Conservation (phyloP, 495 filamentous ascomycete genomes). For the Penicillium robsamsonii region DNA sequence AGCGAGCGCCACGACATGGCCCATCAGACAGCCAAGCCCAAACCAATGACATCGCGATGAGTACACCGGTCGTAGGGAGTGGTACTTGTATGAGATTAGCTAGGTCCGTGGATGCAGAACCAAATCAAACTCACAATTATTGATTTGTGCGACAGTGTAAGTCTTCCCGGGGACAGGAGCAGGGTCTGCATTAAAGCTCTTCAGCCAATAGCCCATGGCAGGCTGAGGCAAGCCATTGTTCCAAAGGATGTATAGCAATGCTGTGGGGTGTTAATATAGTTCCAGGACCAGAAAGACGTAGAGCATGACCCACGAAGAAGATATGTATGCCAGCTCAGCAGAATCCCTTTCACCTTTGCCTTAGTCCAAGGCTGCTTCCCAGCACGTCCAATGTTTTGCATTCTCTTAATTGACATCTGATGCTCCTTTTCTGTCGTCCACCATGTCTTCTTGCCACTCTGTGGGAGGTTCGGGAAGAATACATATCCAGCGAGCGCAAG, state of each 20-base stretch:
- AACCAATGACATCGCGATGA: slow-evolving; percentile 31
- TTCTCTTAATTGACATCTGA: slow-evolving; percentile 20
- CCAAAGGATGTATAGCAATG: slow-evolving; percentile 25
- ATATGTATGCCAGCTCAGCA: slow-evolving; percentile 31
- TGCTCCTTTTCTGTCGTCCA: slow-evolving; percentile 30
- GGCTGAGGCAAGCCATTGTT: slow-evolving; percentile 24
- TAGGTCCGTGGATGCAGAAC: background rate
- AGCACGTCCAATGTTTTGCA: slow-evolving; percentile 25
- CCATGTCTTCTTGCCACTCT: slow-evolving; percentile 27
- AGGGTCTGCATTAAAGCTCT: slow-evolving; percentile 28
- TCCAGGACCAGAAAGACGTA: background rate
- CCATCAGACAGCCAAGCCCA: slow-evolving; percentile 41
- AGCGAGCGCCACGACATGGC: slow-evolving; percentile 30
- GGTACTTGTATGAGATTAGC: slow-evolving; percentile 13
- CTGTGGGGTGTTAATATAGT: slow-evolving; percentile 7
- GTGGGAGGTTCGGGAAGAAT: slow-evolving; percentile 45
- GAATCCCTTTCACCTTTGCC: slow-evolving; percentile 24
- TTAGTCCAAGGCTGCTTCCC: slow-evolving; percentile 25
- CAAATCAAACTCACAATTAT: slow-evolving; percentile 19
- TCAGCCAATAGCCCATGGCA: slow-evolving; percentile 29
- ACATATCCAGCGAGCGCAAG: slow-evolving; percentile 51
- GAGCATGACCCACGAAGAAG: slow-evolving; percentile 23
- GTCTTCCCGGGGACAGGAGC: slow-evolving; percentile 26
- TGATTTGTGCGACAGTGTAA: slow-evolving; percentile 22
- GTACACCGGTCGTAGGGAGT: slow-evolving; percentile 26